A percentile compares a stretch with the other conserved stretches of the same genome.
Conservation (phyloP, 1,284 basidiomycete species). For the Malassezia slooffiae region DNA sequence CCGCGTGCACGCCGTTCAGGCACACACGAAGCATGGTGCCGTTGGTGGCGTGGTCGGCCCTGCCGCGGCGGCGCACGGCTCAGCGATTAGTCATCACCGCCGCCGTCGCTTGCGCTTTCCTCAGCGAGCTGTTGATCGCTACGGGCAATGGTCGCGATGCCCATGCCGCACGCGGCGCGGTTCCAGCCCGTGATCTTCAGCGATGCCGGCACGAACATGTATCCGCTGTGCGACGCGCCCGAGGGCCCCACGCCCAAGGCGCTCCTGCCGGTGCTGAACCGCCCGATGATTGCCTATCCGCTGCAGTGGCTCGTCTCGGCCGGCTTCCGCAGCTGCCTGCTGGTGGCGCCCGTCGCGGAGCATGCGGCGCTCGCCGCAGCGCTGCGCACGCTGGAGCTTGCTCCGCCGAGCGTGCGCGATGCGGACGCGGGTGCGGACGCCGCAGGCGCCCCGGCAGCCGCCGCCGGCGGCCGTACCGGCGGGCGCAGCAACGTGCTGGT, state of each 20-base stretch:
- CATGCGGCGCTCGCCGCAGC: conserved; percentile 29
- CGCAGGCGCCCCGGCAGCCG: conserved; percentile 17
- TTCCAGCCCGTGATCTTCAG: conserved; percentile 42
- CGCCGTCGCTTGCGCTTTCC: conserved; percentile 6
- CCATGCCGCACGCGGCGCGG: conserved; percentile 18
- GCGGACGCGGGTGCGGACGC: conserved; percentile 18
- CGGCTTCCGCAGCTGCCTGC: conserved; percentile 30
- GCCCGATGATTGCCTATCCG: conserved; percentile 41
- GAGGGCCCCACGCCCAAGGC: conserved; percentile 29
- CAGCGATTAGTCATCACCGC: conserved; percentile 7
- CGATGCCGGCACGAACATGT: conserved; percentile 37
- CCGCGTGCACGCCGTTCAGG: too few species aligned
- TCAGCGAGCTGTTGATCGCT: too few species aligned
- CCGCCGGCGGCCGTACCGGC: too few species aligned
- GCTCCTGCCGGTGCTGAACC: conserved; percentile 41
- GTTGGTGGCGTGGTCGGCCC: too few species aligned
- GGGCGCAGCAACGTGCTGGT: conserved; percentile 31
- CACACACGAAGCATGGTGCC: too few species aligned
- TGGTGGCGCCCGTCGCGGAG: conserved; percentile 38
- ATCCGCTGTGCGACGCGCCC: conserved; percentile 32
- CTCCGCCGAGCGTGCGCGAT: conserved; percentile 21
- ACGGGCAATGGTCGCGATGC: conserved; percentile 5
- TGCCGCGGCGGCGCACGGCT: neutral
- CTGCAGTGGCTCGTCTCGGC: conserved; percentile 38
- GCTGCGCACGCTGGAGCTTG: conserved; percentile 33